Evolutionary conservation across 2,329 filamentous ascomycete genomes (phyloP).

Genomic region (Aspergillus thermomutatus): DNA sequence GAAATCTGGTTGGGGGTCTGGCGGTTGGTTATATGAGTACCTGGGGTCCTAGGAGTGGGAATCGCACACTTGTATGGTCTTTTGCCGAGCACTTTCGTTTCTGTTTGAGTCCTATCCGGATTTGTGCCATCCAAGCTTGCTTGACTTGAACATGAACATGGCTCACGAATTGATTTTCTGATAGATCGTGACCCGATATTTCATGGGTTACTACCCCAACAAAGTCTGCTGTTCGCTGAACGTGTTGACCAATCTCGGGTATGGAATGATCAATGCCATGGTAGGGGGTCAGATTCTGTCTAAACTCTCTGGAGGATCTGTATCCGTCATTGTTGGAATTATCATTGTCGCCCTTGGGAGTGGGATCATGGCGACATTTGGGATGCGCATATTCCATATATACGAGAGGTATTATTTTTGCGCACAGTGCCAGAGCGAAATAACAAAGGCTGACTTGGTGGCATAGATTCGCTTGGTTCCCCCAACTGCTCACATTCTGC

Average conservation of each 20-base stretch:
- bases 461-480: conserved; percentile 38
- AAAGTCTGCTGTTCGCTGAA: conserved; percentile 41
- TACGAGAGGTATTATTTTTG: conserved; percentile 38
- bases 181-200: conserved; percentile 40
- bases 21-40: conserved; percentile 41
- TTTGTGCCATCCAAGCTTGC: not conserved
- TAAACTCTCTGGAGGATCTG: conserved; percentile 34
- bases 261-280: conserved; percentile 42
- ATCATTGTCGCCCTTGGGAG: conserved; percentile 35
- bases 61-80: conserved; percentile 39
- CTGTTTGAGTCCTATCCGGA: not conserved
- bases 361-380: conserved; percentile 37
- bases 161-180: conserved; percentile 1
- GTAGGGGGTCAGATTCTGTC: conserved; percentile 46
- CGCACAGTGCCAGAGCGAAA: not conserved
- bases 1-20: conserved; percentile 31
- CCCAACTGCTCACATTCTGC: conserved; percentile 40
- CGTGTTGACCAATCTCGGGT: conserved; percentile 42
- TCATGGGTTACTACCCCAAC: conserved; percentile 44
- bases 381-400: conserved; percentile 41
- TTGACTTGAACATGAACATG: not conserved
- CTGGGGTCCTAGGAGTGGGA: conserved; percentile 41
- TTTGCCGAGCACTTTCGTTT: not conserved
- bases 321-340: conserved; percentile 40
- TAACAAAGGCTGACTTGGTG: not conserved